Evolutionary conservation across 2,329 filamentous ascomycete genomes (phyloP), one percentile per base, ranked within the genome.

Genomic region (Curvularia sp.): DNA sequence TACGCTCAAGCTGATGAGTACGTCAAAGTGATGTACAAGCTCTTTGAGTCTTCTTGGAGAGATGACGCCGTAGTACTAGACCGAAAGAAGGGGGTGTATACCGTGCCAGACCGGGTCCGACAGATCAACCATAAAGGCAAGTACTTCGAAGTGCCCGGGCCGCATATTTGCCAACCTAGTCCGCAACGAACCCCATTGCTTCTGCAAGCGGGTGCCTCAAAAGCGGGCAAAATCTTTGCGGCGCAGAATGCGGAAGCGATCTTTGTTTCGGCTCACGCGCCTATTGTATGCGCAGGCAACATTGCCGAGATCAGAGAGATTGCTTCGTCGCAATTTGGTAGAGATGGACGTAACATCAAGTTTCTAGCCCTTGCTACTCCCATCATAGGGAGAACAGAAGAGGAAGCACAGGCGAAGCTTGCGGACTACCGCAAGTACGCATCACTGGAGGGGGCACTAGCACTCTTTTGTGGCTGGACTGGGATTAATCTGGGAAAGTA

Each of bases 391-490:
- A 79, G 74, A 32, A 91, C 88, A 0, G 84, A 89, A 61, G 86
- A 87, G 55, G 88, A 90, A 69, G 89, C 89, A 0, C 76, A 82
- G 57, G 83, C 81, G 6, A 91, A 91, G 74, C 85, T 88, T 50
- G 76, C 80, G 0, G 86, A 90, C 5, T 87, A 86, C 59, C 80
- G 83, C 9, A 81, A 82, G 54, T 86, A 90, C 67, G 89, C 87
- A 0, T 84, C 83, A 1, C 80, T 84, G 41, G 89, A 89, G 63
- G 89, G 89, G 2, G 89, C 88, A 0, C 71, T 91, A 55, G 87
- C 89, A 1, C 74, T 92, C 18, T 92, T 92, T 66, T 88, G 88
- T 19, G 89, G 89, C 1, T 92, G 89, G 89, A 91, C 89, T 0
- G 89, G 87, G 0, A 87, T 89, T 46, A 85, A 90, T 69, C 76